These are phyloP conservation scores for Dalechampia spathulata DNA, from an alignment of 441 rosid species.

Conservation along the genomic window DNA sequence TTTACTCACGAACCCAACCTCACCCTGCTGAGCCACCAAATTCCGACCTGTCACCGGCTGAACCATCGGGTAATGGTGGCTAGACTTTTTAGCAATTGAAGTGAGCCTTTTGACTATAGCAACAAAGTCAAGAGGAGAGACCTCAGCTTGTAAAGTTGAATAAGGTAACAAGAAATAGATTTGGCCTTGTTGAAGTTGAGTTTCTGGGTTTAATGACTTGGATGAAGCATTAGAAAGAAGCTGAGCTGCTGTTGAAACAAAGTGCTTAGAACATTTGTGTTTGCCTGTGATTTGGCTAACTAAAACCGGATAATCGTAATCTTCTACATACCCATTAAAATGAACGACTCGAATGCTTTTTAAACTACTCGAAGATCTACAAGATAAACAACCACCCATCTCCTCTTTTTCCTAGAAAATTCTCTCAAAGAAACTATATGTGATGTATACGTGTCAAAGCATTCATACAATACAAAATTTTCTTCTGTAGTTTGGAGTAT, in stretches of 20 bases:
- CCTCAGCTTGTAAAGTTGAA: constrained; percentile 13
- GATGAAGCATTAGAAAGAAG: constrained; percentile 19
- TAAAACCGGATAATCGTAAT: constrained; percentile 25
- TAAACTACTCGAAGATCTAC: constrained; percentile 11
- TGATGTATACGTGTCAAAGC: too few relatives aligned
- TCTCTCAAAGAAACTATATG: too few relatives aligned
- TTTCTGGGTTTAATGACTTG: constrained; percentile 21
- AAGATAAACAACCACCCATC: constrained; percentile 35
- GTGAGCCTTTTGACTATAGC: constrained; percentile 20
- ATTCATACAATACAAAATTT: too few relatives aligned
- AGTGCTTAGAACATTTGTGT: constrained; percentile 1
- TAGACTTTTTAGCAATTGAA: constrained; percentile 13
- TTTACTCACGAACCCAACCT: background rate
- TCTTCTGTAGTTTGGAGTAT: too few relatives aligned
- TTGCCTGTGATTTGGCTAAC: constrained; percentile 22
- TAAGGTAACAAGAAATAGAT: constrained; percentile 31
- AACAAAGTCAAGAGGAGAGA: constrained; percentile 23
- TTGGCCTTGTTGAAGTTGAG: constrained; percentile 24
- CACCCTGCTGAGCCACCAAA: too few relatives aligned
- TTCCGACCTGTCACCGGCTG: too few relatives aligned
- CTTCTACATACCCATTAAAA: constrained; percentile 30
- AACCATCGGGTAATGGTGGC: background rate
- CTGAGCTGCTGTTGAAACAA: constrained; percentile 29
- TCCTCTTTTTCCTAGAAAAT: too few relatives aligned
- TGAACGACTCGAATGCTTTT: constrained; percentile 32